Evolutionary conservation across 257 asterid species (phyloP).

Genomic region (Datura wrightii): DNA sequence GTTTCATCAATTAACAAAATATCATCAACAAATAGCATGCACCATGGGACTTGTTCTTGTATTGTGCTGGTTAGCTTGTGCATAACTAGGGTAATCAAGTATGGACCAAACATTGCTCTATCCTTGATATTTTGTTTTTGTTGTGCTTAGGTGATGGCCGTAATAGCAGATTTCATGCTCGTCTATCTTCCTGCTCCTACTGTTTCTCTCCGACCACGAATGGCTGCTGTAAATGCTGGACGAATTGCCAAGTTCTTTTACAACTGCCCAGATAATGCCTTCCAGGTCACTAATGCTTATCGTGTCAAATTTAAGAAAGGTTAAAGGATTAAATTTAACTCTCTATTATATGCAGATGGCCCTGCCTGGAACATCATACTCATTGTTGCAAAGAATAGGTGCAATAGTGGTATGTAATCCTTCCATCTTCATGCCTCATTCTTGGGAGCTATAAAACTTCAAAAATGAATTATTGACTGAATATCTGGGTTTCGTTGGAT

Average conservation of each 20-base stretch:
- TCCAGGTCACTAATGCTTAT: constrained; percentile 58
- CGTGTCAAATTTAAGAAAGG: neutral
- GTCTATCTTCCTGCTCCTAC: constrained; percentile 99
- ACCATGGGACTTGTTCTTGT: neutral
- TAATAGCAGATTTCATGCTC: constrained; percentile 97
- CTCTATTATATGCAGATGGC: constrained; percentile 57
- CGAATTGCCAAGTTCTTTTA: constrained; percentile 77
- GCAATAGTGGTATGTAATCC: constrained; percentile 70
- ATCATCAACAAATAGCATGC: neutral
- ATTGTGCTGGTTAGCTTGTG: neutral
- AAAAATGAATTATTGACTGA: constrained; percentile 24
- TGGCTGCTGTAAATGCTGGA: constrained; percentile 73
- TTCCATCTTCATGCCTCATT: constrained; percentile 8
- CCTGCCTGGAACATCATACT: constrained; percentile 76
- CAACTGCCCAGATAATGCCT: constrained; percentile 90
- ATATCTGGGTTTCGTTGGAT: neutral
- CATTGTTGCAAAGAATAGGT: constrained; percentile 79
- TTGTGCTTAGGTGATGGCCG: constrained; percentile 75
- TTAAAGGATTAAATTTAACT: neutral
- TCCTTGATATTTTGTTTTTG: constrained; percentile 32
- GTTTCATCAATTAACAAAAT: neutral
- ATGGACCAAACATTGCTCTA: neutral
- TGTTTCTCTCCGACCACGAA: constrained; percentile 82
- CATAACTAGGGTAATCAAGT: neutral
- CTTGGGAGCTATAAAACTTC: neutral